phyloP scores from a whole-genome alignment of 768 basidiomycete genomes.

The Tricholoma matsutake region DNA sequence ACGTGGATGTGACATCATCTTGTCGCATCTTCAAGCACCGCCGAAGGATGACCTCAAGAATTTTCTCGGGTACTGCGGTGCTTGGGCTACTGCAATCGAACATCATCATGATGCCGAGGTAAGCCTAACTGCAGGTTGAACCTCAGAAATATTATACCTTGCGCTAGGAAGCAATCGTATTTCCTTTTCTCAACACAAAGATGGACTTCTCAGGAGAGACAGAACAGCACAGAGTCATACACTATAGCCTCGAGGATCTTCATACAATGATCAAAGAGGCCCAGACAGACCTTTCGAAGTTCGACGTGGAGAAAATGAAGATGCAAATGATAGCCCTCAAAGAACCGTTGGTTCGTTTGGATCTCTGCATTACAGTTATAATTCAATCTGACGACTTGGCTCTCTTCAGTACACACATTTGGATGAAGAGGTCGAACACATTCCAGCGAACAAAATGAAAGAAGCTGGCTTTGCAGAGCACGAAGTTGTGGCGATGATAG shows the following conservation, averaged over 20 bases:
- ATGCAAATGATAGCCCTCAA: slow-evolving; percentile 24
- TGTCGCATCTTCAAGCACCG: slow-evolving; percentile 31
- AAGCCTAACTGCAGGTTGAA: background rate
- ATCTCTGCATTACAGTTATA: background rate
- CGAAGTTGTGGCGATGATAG: slow-evolving; percentile 27
- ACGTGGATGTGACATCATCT: slow-evolving; percentile 32
- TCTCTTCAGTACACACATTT: slow-evolving; percentile 30
- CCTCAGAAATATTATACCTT: background rate
- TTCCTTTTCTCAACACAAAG: slow-evolving; percentile 33
- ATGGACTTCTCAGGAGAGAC: slow-evolving; percentile 36
- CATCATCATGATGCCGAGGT: slow-evolving; percentile 36
- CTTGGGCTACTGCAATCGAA: slow-evolving; percentile 33
- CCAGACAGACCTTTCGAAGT: slow-evolving; percentile 23
- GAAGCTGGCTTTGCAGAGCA: slow-evolving; percentile 23
- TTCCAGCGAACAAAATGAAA: slow-evolving; percentile 29
- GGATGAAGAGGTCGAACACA: slow-evolving; percentile 34
- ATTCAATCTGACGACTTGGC: background rate
- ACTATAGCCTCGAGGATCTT: slow-evolving; percentile 25
- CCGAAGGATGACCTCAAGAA: slow-evolving; percentile 34
- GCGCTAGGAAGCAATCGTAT: slow-evolving; percentile 28
- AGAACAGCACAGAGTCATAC: slow-evolving; percentile 34
- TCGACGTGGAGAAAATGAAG: slow-evolving; percentile 27
- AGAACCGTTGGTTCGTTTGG: slow-evolving; percentile 28
- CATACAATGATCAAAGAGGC: slow-evolving; percentile 22
- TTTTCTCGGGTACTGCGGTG: slow-evolving; percentile 38